phyloP scores from a whole-genome alignment of 163 green algal genomes.

The Coccomyxa subellipsoidea region DNA sequence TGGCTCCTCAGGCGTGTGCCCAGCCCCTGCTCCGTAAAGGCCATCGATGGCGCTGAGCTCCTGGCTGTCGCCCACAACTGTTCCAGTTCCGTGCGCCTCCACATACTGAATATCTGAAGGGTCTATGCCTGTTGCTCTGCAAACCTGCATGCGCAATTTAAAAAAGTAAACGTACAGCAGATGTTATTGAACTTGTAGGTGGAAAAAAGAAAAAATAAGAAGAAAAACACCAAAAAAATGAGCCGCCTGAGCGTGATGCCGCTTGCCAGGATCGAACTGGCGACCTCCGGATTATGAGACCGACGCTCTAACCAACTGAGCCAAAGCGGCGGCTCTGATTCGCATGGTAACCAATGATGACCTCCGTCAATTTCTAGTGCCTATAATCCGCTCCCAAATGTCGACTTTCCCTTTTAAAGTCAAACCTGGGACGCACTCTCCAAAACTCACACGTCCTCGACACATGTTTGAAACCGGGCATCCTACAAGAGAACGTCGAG shows the following conservation, averaged over 20 bases:
- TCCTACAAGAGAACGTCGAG: no score
- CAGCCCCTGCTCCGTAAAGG: constrained; percentile 4
- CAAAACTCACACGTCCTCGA: no score
- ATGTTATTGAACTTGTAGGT: neutral
- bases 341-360: neutral
- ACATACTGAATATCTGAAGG: constrained; percentile 12
- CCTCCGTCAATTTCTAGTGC: neutral
- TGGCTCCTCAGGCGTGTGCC: neutral
- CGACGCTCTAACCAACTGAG: constrained; percentile 11
- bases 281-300: constrained; percentile 11
- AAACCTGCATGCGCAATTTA: constrained; percentile 2
- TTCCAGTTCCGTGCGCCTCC: constrained; percentile 20
- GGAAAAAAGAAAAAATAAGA: neutral
- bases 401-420: no score
- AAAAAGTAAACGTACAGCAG: neutral
- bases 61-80: constrained; percentile 16
- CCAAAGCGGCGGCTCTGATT: constrained; percentile 5
- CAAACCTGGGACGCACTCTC: no score
- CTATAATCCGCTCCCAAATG: neutral
- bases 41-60: constrained; percentile 15
- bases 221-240: neutral
- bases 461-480: no score
- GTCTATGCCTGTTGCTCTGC: neutral
- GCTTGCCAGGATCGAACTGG: constrained; percentile 9
- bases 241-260: neutral